Evolutionary conservation across 2,329 filamentous ascomycete genomes (phyloP), one percentile per base, ranked within the genome.

Genomic region (Apiospora marii): DNA sequence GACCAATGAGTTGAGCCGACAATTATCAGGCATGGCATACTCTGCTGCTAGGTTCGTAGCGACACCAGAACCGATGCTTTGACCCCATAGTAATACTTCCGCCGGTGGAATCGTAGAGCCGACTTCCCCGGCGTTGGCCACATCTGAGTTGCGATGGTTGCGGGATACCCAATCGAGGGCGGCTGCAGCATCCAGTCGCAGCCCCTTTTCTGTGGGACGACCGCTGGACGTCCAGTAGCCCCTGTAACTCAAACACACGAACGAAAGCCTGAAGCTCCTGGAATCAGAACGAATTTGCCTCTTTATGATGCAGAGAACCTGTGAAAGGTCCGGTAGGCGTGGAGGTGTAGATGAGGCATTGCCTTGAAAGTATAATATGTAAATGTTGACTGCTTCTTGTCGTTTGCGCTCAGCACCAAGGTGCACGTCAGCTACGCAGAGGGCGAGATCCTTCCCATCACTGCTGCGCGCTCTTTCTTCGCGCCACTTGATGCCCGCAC

Each of bases 151-250:
- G 49, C 76, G 75, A 71, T 88, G 85, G 34, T 82, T 74, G 24
- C 86, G 78, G 4, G 84, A 83, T 34, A 92, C 86, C 92, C 92
- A 94, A 13, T 83, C 76, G 30, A 93, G 79, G 10, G 91, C 88
- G 0, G 93, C 92, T 72, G 88, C 84, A 0, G 92, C 88, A 80
- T 96, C 93, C 24, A 87, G 82, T 76, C 92, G 88, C 75, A 96
- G 92, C 1, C 93, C 93, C 49, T 82, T 83, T 78, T 95, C 92
- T 3, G 90, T 92, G 10, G 93, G 89, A 4, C 91, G 87, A 24
- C 94, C 93, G 44, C 89, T 87, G 1, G 93, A 95, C 14, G 87
- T 94, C 94, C 93, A 96, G 80, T 92, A 96, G 14, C 93, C 92
- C 61, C 93, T 89, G 79, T 94, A 91, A 75, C 88, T 90, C 44